A percentile compares a stretch with the other conserved stretches of the same genome.
Conservation (phyloP, 1,284 basidiomycete genomes). For the Agaricales sp. region DNA sequence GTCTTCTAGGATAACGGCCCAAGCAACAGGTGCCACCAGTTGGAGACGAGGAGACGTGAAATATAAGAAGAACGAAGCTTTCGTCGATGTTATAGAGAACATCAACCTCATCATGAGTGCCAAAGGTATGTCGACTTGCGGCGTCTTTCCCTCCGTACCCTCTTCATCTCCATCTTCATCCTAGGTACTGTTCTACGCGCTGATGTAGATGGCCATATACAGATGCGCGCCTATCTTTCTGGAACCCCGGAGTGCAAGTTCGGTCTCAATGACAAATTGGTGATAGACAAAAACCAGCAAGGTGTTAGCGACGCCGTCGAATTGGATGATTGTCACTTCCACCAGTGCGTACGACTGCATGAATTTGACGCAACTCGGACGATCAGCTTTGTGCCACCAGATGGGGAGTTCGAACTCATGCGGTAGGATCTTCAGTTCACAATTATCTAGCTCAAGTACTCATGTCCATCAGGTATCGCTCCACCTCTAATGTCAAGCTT, state of each 20-base stretch:
- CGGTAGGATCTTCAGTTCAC: slow-evolving; percentile 35
- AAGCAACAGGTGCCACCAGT: slow-evolving; percentile 90
- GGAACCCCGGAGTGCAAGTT: slow-evolving; percentile 98
- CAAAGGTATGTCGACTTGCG: slow-evolving; percentile 55
- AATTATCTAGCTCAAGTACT: neutral
- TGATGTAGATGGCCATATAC: slow-evolving; percentile 95
- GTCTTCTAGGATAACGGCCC: slow-evolving; percentile 91
- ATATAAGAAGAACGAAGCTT: slow-evolving; percentile 98
- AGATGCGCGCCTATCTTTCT: slow-evolving; percentile 95
- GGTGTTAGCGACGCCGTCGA: slow-evolving; percentile 76
- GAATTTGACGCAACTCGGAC: slow-evolving; percentile 91
- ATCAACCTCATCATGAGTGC: slow-evolving; percentile 96
- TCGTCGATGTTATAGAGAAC: slow-evolving; percentile 95
- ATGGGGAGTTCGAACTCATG: slow-evolving; percentile 99
- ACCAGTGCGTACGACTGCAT: slow-evolving; percentile 93
- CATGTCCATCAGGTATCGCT: slow-evolving; percentile 65
- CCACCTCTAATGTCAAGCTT: slow-evolving; percentile 91
- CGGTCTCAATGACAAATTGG: slow-evolving; percentile 95
- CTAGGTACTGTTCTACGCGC: slow-evolving; percentile 86
- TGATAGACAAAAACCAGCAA: slow-evolving; percentile 82
- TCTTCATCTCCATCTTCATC: neutral
- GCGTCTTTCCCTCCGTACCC: slow-evolving; percentile 4
- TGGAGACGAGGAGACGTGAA: slow-evolving; percentile 93
- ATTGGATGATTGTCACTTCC: slow-evolving; percentile 96
- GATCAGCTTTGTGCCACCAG: slow-evolving; percentile 96